A percentile compares a stretch with the other conserved stretches of the same genome.
These are phyloP conservation scores for Wickerhamiella spandovensis DNA, from an alignment of 805 yeast genomes.

Conservation along the genomic window DNA sequence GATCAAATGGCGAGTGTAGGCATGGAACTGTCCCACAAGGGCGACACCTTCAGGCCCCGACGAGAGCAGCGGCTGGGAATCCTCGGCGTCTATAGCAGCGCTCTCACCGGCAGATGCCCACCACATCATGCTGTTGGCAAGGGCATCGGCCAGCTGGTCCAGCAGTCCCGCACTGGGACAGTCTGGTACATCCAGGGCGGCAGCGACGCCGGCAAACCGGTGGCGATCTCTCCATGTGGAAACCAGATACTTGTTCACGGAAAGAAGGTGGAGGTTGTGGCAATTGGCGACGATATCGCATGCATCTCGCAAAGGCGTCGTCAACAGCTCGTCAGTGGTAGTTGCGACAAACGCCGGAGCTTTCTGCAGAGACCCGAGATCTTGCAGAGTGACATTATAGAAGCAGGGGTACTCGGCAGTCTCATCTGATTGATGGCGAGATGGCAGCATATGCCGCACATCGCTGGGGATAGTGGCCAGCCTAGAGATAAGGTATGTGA, in stretches of 20 bases:
- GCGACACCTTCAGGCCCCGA: constrained; percentile 28
- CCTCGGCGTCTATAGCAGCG: constrained; percentile 23
- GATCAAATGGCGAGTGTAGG: constrained; percentile 33
- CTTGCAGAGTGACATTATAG: constrained; percentile 53
- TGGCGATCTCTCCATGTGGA: constrained; percentile 20
- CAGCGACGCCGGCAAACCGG: constrained; percentile 16
- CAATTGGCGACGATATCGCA: constrained; percentile 12
- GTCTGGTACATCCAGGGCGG: constrained; percentile 9
- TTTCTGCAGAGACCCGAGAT: constrained; percentile 29
- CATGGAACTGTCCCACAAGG: constrained; percentile 40
- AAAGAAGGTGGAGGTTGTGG: constrained; percentile 1
- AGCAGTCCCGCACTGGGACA: constrained; percentile 4
- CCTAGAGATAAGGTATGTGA: constrained; percentile 44
- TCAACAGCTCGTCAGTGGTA: constrained; percentile 53
- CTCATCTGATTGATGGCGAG: constrained; percentile 16
- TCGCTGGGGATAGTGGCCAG: constrained; percentile 54
- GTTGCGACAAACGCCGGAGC: constrained; percentile 39
- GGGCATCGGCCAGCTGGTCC: constrained; percentile 13
- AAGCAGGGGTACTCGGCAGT: constrained; percentile 19
- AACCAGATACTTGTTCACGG: background rate
- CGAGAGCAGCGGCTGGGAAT: constrained; percentile 14
- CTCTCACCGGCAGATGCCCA: constrained; percentile 79
- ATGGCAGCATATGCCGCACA: constrained; percentile 26
- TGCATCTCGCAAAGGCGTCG: constrained; percentile 20
- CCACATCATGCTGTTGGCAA: constrained; percentile 49